phyloP scores from a whole-genome alignment of 2,329 filamentous ascomycete genomes.

The Exophiala sp. region DNA sequence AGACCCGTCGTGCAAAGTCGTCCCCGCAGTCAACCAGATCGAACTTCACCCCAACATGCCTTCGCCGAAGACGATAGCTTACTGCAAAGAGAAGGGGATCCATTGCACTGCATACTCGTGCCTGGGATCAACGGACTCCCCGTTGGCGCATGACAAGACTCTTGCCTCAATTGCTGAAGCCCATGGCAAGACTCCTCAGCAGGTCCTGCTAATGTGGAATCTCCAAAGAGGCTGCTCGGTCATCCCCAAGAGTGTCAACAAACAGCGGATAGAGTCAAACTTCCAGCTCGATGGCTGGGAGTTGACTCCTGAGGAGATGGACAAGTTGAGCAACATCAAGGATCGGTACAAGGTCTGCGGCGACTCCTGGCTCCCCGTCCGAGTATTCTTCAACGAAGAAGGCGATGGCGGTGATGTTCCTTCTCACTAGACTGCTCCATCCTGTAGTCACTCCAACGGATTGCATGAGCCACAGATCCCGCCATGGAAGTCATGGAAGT shows the following conservation, averaged over 20 bases:
- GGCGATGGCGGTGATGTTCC: conserved; percentile 22
- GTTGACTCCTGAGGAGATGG: conserved; percentile 66
- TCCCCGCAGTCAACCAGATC: conserved; percentile 65
- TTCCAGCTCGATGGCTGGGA: conserved; percentile 69
- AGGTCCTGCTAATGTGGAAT: conserved; percentile 75
- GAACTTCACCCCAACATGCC: conserved; percentile 77
- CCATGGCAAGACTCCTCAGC: conserved; percentile 45
- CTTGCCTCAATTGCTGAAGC: conserved; percentile 27
- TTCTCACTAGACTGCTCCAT: conserved; percentile 11
- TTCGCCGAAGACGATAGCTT: conserved; percentile 70
- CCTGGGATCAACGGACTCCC: conserved; percentile 65
- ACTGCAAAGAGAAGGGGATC: conserved; percentile 66
- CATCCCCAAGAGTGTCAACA: conserved; percentile 77
- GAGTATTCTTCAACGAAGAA: conserved; percentile 61
- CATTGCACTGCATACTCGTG: conserved; percentile 62
- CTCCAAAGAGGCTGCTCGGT: conserved; percentile 64
- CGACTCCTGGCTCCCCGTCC: conserved; percentile 56
- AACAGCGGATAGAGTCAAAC: conserved; percentile 68
- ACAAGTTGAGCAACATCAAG: conserved; percentile 59
- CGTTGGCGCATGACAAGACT: conserved; percentile 51
- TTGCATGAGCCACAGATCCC: no score
- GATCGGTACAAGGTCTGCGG: conserved; percentile 79
- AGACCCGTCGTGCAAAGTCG: conserved; percentile 57
- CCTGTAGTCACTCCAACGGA: no score
- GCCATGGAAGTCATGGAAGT: no score